Conservation (phyloP, 83 land plant species). For the Isoetes engelmannii region DNA sequence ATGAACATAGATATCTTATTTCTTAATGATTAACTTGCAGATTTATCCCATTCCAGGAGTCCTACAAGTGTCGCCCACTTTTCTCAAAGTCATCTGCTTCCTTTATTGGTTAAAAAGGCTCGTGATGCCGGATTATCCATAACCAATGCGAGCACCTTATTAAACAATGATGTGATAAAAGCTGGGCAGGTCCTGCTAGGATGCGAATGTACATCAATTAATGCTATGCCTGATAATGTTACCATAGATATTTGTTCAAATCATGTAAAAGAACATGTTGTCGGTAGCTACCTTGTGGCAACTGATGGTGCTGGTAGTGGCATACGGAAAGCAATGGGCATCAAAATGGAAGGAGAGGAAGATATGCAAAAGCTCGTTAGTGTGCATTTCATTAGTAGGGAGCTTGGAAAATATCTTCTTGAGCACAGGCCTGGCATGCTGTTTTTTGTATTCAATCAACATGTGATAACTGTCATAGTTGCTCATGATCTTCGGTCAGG, state of each 20-base stretch:
- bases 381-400: constrained; percentile 67
- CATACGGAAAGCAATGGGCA: constrained; percentile 56
- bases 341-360: constrained; percentile 56
- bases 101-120: constrained; percentile 39
- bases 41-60: constrained; percentile 47
- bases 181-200: constrained; percentile 44
- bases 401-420: constrained; percentile 55
- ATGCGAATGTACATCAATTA: constrained; percentile 49
- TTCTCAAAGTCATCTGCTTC: constrained; percentile 57
- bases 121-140: not conserved
- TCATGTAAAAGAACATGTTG: constrained; percentile 13
- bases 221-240: constrained; percentile 28
- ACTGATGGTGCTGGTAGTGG: constrained; percentile 80
- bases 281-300: constrained; percentile 51
- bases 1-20: not conserved
- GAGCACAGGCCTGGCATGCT: constrained; percentile 73
- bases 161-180: not conserved
- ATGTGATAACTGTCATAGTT: constrained; percentile 77
- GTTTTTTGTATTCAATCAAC: constrained; percentile 77
- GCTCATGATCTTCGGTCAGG: constrained; percentile 84
- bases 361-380: constrained; percentile 76
- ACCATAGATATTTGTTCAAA: constrained; percentile 25
- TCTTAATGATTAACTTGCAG: constrained; percentile 22
- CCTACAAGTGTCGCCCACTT: constrained; percentile 72
- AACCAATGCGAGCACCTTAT: too few species aligned